phyloP scores from a whole-genome alignment of 805 yeast genomes.

The Metschnikowia matae region DNA sequence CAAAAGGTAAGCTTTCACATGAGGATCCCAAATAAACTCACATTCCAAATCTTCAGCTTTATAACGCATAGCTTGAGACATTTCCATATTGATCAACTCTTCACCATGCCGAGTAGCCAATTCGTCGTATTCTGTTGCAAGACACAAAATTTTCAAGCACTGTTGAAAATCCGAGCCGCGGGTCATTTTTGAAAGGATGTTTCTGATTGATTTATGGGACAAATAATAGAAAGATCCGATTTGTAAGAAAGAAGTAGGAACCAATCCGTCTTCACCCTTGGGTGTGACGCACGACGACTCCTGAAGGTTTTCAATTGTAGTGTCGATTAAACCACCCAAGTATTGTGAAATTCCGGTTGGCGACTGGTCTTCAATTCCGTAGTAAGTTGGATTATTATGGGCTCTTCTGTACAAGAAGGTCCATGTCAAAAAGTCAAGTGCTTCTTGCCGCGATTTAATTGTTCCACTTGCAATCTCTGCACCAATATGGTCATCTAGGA shows the following conservation, averaged over 20 bases:
- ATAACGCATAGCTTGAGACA: slow-evolving; percentile 55
- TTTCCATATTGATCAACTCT: slow-evolving; percentile 60
- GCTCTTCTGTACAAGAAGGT: slow-evolving; percentile 71
- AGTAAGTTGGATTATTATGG: slow-evolving; percentile 73
- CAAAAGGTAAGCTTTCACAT: slow-evolving; percentile 69
- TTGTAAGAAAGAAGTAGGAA: slow-evolving; percentile 77
- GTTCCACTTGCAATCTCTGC: slow-evolving; percentile 76
- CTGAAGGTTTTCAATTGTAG: slow-evolving; percentile 58
- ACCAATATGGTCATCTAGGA: slow-evolving; percentile 74
- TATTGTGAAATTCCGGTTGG: slow-evolving; percentile 54
- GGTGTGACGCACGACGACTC: slow-evolving; percentile 67
- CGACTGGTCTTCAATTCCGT: slow-evolving; percentile 62
- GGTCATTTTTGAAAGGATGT: slow-evolving; percentile 17
- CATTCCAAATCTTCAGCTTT: slow-evolving; percentile 52
- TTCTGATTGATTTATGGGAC: slow-evolving; percentile 83
- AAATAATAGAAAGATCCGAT: slow-evolving; percentile 90
- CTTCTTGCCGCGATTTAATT: slow-evolving; percentile 59
- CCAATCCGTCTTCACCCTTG: slow-evolving; percentile 43
- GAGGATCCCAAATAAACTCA: slow-evolving; percentile 81
- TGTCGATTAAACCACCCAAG: slow-evolving; percentile 63
- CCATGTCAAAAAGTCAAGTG: slow-evolving; percentile 73
- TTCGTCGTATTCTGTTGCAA: slow-evolving; percentile 79
- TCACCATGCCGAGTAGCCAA: slow-evolving; percentile 90
- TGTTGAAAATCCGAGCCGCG: slow-evolving; percentile 45
- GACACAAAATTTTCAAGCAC: slow-evolving; percentile 56